Conservation (phyloP, 208 protist genomes). For the Crithidia fasciculata region DNA sequence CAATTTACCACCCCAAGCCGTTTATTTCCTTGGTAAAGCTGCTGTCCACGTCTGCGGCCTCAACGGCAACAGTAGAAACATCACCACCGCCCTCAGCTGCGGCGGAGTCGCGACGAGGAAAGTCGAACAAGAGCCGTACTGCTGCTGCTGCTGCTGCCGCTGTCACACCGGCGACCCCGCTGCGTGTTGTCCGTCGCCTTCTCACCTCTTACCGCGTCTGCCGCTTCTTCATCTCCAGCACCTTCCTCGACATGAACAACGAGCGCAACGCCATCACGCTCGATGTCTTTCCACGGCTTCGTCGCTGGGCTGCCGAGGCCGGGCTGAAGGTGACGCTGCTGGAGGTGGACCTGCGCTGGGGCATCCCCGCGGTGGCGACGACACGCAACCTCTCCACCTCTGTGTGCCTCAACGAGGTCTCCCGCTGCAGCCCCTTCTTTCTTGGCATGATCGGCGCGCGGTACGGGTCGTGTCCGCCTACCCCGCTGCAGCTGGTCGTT, state of each 20-base stretch:
- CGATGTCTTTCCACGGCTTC: conserved; percentile 94
- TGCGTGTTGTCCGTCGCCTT: conserved; percentile 24
- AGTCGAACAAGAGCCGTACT: no score
- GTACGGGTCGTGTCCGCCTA: conserved; percentile 77
- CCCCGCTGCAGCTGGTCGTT: conserved; percentile 69
- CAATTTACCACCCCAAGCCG: conserved; percentile 26
- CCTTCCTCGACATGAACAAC: conserved; percentile 97
- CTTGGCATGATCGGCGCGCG: conserved; percentile 91
- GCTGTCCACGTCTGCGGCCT: conserved; percentile 10
- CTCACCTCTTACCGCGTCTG: conserved; percentile 58
- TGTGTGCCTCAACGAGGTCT: conserved; percentile 95
- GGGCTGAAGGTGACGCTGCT: conserved; percentile 79
- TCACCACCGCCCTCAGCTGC: no score
- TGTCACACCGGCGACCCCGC: not conserved
- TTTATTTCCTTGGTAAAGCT: conserved; percentile 34
- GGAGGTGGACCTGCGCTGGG: conserved; percentile 96
- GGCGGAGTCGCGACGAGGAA: no score
- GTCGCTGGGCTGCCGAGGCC: conserved; percentile 67
- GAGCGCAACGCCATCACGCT: conserved; percentile 93
- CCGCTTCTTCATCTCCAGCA: conserved; percentile 96
- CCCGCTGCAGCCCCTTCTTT: conserved; percentile 94
- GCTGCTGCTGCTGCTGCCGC: not conserved
- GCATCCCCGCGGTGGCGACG: conserved; percentile 89
- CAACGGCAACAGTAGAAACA: no score
- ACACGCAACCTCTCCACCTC: conserved; percentile 76